A percentile compares a stretch with the other conserved stretches of the same genome.
Conservation (phyloP, 768 basidiomycete species). For the Auriscalpium orientale region DNA sequence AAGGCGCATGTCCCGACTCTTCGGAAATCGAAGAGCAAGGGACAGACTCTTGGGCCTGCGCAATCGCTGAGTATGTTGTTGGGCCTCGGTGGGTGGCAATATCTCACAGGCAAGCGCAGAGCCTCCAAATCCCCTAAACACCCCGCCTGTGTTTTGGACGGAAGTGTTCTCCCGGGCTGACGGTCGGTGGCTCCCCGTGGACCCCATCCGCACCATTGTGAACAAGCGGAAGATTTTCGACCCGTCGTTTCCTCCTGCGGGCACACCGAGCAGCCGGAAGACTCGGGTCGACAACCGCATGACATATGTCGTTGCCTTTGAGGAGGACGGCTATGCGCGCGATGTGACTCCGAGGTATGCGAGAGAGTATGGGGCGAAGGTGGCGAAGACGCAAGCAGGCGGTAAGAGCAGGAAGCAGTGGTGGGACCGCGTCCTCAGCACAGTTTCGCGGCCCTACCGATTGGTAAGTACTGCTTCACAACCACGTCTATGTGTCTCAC, state of each 20-base stretch:
- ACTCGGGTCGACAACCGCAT: conserved; percentile 65
- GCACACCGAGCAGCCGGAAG: conserved; percentile 13
- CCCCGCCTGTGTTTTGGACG: conserved; percentile 91
- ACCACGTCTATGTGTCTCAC: background rate
- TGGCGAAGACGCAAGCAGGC: conserved; percentile 71
- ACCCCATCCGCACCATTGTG: conserved; percentile 74
- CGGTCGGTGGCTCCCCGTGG: conserved; percentile 86
- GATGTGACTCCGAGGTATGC: conserved; percentile 93
- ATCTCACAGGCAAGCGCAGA: background rate
- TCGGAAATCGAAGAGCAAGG: conserved; percentile 47
- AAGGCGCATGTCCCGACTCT: conserved; percentile 51
- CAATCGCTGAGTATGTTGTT: conserved; percentile 1
- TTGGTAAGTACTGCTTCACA: conserved; percentile 43
- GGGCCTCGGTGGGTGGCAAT: background rate
- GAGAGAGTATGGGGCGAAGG: conserved; percentile 69
- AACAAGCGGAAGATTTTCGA: conserved; percentile 80
- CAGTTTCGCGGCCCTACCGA: conserved; percentile 69
- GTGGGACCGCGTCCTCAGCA: conserved; percentile 70
- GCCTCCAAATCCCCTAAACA: conserved; percentile 46
- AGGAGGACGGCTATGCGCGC: conserved; percentile 88
- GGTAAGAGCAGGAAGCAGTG: conserved; percentile 67
- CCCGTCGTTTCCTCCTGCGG: conserved; percentile 38
- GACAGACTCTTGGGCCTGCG: conserved; percentile 33
- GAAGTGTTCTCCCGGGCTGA: conserved; percentile 94
- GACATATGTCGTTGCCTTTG: conserved; percentile 88